These are phyloP conservation scores for Raphanus sativus DNA, from an alignment of 345 rosid species.

Conservation along the genomic window DNA sequence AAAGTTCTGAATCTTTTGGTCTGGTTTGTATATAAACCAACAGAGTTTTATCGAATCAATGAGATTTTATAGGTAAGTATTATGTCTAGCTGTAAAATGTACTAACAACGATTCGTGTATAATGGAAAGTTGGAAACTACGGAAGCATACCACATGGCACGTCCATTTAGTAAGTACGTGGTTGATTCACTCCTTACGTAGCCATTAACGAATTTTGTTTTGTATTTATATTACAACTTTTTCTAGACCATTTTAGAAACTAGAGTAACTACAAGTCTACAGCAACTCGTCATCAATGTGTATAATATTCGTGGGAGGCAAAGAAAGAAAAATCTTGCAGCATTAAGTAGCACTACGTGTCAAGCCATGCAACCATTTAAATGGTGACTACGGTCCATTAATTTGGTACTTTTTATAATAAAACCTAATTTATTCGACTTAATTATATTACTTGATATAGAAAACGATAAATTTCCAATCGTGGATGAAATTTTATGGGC, in stretches of 20 bases:
- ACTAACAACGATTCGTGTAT: neutral
- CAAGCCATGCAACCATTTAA: constrained; percentile 26
- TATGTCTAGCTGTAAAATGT: neutral
- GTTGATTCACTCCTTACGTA: constrained; percentile 20
- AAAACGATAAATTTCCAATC: neutral
- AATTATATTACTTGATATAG: neutral
- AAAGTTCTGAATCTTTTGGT: neutral
- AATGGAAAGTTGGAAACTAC: neutral
- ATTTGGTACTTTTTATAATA: constrained; percentile 28
- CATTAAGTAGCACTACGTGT: constrained; percentile 32
- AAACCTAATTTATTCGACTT: constrained; percentile 6
- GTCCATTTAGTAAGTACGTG: constrained; percentile 24
- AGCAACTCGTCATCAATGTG: constrained; percentile 26
- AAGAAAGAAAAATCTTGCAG: constrained; percentile 21
- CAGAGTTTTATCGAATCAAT: neutral
- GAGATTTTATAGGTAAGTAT: neutral
- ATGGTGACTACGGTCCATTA: constrained; percentile 30
- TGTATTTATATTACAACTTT: neutral
- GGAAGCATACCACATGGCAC: constrained; percentile 9
- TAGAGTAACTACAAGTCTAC: constrained; percentile 17
- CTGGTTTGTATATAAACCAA: neutral
- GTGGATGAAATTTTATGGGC: neutral
- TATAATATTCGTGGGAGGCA: constrained; percentile 13
- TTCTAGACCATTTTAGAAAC: constrained; percentile 40
- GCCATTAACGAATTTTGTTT: constrained; percentile 22